Percentiles rank a stretch among this genome's conserved stretches.
These are phyloP conservation scores for Pleurotus djamor DNA, from an alignment of 768 basidiomycete species.

Conservation along the genomic window DNA sequence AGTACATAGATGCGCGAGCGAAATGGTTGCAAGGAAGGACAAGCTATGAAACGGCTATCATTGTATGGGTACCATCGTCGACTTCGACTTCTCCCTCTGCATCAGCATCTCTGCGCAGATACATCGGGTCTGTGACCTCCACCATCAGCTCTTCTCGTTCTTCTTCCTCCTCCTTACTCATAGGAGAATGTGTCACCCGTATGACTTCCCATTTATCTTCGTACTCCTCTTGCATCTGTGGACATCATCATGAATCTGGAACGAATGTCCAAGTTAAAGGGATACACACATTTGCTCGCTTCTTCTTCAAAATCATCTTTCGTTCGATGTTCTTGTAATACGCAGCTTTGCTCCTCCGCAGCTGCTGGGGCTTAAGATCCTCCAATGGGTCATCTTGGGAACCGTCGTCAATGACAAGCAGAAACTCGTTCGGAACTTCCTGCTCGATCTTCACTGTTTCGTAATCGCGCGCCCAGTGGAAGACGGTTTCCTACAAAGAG, in stretches of 20 bases:
- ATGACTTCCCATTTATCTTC: conserved; percentile 84
- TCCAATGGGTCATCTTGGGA: conserved; percentile 33
- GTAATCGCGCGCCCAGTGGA: conserved; percentile 81
- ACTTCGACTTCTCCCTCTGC: conserved; percentile 65
- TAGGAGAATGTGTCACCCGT: conserved; percentile 64
- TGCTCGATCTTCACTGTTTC: conserved; percentile 86
- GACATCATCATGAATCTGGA: not conserved
- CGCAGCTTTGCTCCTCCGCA: conserved; percentile 55
- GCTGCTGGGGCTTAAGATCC: conserved; percentile 8
- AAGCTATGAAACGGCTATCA: not conserved
- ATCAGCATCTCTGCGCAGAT: conserved; percentile 48
- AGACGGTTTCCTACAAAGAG: conserved; percentile 55
- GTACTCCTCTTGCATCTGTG: conserved; percentile 67
- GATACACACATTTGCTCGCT: conserved; percentile 66
- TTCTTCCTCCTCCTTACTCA: conserved; percentile 71
- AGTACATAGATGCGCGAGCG: not conserved
- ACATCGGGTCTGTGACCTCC: conserved; percentile 75
- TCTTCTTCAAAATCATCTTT: conserved; percentile 86
- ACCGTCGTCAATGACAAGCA: conserved; percentile 72
- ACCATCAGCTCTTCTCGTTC: conserved; percentile 79
- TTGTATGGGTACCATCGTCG: conserved; percentile 26
- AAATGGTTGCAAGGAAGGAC: not conserved
- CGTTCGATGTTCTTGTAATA: conserved; percentile 90
- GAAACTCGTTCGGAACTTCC: conserved; percentile 82
- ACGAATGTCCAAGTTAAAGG: not conserved